These are phyloP conservation scores for Bruguiera sexangula DNA, from an alignment of 345 rosid species.

Conservation along the genomic window DNA sequence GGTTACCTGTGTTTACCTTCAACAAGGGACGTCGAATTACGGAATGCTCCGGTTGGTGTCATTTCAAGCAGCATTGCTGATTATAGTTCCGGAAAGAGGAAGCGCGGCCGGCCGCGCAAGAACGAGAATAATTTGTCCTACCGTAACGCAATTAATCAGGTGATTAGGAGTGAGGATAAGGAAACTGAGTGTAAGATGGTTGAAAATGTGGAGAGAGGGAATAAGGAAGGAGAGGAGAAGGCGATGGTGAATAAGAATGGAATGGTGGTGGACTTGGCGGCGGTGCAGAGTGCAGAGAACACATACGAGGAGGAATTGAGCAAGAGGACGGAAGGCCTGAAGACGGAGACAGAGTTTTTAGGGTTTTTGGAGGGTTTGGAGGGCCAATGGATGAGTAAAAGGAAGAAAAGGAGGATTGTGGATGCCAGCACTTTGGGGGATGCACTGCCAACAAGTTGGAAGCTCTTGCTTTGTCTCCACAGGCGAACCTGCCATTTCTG, in stretches of 20 bases:
- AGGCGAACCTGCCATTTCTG: constrained; percentile 39
- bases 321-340: constrained; percentile 48
- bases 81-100: constrained; percentile 33
- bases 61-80: constrained; percentile 1
- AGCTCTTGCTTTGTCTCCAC: constrained; percentile 55
- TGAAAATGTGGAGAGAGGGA: constrained; percentile 6
- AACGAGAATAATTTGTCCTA: constrained; percentile 13
- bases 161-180: not conserved
- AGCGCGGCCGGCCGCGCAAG: constrained; percentile 64
- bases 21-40: constrained; percentile 11
- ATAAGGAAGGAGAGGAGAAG: not conserved
- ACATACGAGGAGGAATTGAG: constrained; percentile 55
- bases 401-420: constrained; percentile 63
- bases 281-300: constrained; percentile 35
- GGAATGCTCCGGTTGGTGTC: constrained; percentile 19
- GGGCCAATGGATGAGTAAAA: constrained; percentile 63
- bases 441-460: constrained; percentile 63
- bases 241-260: constrained; percentile 20
- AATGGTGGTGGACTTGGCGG: constrained; percentile 28
- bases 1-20: constrained; percentile 9
- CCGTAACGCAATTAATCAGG: constrained; percentile 15
- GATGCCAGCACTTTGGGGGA: constrained; percentile 51
- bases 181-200: not conserved
- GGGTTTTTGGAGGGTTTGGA: constrained; percentile 49
- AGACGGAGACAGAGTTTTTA: constrained; percentile 42